phyloP scores from a whole-genome alignment of 495 filamentous ascomycete species.

The Talaromyces wortmannii region DNA sequence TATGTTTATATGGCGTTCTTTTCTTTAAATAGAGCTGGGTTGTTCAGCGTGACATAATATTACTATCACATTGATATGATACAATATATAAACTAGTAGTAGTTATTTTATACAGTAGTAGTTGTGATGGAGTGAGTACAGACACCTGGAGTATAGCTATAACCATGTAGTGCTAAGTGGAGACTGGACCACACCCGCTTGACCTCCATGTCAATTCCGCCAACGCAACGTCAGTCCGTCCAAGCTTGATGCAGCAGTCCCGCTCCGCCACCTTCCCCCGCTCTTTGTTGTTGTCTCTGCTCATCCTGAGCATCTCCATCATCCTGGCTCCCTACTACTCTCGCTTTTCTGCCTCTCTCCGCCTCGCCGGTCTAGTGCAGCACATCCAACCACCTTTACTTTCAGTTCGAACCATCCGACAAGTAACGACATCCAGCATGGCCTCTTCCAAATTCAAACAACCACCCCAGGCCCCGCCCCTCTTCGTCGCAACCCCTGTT shows the following conservation, averaged over 20 bases:
- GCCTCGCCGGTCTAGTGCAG: constrained; percentile 51
- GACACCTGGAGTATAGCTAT: no score
- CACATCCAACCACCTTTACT: constrained; percentile 47
- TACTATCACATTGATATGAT: no score
- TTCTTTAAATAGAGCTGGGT: no score
- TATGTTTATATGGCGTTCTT: not conserved
- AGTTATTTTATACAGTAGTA: no score
- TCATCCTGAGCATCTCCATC: constrained; percentile 24
- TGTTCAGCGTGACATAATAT: no score
- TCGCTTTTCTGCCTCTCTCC: constrained; percentile 33
- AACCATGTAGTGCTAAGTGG: no score
- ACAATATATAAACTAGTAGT: no score
- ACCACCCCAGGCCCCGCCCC: constrained; percentile 78
- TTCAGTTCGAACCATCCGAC: constrained; percentile 5
- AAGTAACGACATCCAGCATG: constrained; percentile 60
- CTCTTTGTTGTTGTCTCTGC: constrained; percentile 2
- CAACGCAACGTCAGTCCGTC: no score
- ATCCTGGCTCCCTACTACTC: constrained; percentile 73
- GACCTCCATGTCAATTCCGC: no score
- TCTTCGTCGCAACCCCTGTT: constrained; percentile 76
- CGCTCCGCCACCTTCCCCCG: not conserved
- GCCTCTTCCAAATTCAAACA: constrained; percentile 53
- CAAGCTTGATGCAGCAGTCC: not conserved
- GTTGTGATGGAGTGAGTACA: no score
- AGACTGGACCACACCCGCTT: no score